Conservation (phyloP, 2,329 filamentous ascomycete genomes). For the Cadophora malorum region DNA sequence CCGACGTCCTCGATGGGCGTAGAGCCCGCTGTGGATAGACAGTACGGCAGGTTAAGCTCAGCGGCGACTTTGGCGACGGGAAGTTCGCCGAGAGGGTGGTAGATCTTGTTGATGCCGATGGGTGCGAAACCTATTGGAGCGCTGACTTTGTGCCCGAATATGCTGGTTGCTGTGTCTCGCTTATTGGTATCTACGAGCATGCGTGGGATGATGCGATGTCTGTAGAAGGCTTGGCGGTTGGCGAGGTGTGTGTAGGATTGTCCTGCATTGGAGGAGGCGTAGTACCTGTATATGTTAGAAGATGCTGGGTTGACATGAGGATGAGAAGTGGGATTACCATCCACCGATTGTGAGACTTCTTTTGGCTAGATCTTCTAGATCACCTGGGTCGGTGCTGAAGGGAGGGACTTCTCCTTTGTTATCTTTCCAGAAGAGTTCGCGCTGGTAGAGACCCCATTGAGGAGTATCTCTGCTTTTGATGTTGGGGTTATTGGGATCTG, state of each 20-base stretch:
- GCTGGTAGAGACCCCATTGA: constrained; percentile 61
- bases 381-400: constrained; percentile 62
- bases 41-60: constrained; percentile 66
- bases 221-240: constrained; percentile 69
- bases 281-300: constrained; percentile 48
- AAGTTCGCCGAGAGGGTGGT: constrained; percentile 62
- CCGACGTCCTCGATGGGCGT: constrained; percentile 63
- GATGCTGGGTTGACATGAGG: background rate
- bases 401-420: constrained; percentile 56
- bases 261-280: constrained; percentile 63
- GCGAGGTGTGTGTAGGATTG: constrained; percentile 58
- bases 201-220: constrained; percentile 66
- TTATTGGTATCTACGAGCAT: constrained; percentile 66
- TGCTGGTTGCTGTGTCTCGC: constrained; percentile 61
- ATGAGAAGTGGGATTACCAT: constrained; percentile 47
- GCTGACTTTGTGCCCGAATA: constrained; percentile 65
- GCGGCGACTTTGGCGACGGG: constrained; percentile 64
- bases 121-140: constrained; percentile 70
- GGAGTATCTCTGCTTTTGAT: constrained; percentile 56
- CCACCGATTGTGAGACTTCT: constrained; percentile 62
- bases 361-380: constrained; percentile 64
- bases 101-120: constrained; percentile 71
- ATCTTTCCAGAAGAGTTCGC: constrained; percentile 59
- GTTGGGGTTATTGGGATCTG: constrained; percentile 59
- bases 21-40: constrained; percentile 61